Evolutionary conservation across 148 eudicot genomes (phyloP).

Genomic region (Limonium bicolor): DNA sequence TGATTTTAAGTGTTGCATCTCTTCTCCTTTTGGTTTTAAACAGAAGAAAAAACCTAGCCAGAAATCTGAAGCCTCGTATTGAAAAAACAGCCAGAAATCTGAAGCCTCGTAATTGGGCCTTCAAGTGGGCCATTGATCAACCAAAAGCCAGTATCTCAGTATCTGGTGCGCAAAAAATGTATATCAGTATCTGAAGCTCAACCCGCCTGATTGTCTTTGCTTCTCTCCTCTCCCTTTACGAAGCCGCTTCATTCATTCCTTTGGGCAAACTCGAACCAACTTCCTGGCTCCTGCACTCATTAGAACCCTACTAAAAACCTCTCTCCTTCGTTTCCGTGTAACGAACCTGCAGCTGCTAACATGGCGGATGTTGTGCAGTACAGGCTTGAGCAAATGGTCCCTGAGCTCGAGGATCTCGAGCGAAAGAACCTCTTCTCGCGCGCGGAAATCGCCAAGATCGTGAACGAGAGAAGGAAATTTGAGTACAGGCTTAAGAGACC

Average conservation of each 20-base stretch:
- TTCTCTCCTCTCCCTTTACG: not conserved
- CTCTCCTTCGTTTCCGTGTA: not conserved
- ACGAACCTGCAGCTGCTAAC: not conserved
- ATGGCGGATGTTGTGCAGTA: conserved; percentile 89
- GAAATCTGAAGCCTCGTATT: no score
- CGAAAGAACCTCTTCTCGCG: conserved; percentile 49
- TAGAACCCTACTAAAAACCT: conserved; percentile 1
- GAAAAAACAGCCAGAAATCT: no score
- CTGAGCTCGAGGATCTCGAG: conserved; percentile 73
- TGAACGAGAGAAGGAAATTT: conserved; percentile 50
- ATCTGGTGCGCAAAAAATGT: no score
- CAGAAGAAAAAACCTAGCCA: no score
- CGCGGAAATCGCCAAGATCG: conserved; percentile 46
- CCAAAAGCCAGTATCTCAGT: no score
- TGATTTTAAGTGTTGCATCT: no score
- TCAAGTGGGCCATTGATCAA: no score
- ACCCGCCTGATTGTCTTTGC: no score
- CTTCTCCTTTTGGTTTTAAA: no score
- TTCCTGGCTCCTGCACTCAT: not conserved
- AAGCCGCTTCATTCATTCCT: not conserved
- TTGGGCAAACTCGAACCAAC: no score
- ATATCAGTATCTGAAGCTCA: no score
- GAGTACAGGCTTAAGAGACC: conserved; percentile 71
- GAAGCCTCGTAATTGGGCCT: no score
- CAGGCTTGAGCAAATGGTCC: conserved; percentile 67